These are phyloP conservation scores for Prunus padus DNA, from an alignment of 306 rosid species.

Conservation along the genomic window DNA sequence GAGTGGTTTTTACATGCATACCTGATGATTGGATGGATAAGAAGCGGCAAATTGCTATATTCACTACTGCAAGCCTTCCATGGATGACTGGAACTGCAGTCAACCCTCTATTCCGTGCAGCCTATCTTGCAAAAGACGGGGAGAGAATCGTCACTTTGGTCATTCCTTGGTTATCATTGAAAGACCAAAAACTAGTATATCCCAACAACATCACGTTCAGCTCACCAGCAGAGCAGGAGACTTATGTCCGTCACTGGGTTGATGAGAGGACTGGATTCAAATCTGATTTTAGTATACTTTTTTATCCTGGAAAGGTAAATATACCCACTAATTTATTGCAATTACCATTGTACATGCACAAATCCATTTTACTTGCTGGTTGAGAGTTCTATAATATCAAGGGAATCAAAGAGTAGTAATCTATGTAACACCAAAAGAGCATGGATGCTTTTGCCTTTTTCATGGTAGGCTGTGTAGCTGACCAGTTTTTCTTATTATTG, in stretches of 20 bases:
- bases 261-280: conserved; percentile 73
- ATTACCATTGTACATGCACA: neutral
- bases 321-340: conserved; percentile 18
- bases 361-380: neutral
- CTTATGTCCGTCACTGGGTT: conserved; percentile 71
- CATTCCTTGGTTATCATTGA: conserved; percentile 85
- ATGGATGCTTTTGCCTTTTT: too few relatives aligned
- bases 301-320: conserved; percentile 83
- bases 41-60: conserved; percentile 74
- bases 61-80: conserved; percentile 98
- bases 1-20: conserved; percentile 20
- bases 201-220: conserved; percentile 67
- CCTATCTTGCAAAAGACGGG: conserved; percentile 64
- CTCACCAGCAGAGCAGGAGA: conserved; percentile 68
- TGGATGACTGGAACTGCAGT: conserved; percentile 99
- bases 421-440: too few relatives aligned
- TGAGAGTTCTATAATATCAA: neutral
- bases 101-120: conserved; percentile 94
- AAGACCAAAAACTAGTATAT: conserved; percentile 72
- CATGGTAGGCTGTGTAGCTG: neutral
- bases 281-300: conserved; percentile 50
- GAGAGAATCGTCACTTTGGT: conserved; percentile 69
- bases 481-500: neutral
- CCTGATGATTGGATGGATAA: conserved; percentile 53
- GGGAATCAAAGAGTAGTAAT: neutral